Percentiles rank a stretch among this genome's conserved stretches.
These are phyloP conservation scores for Acorus calamus DNA, from an alignment of 106 monocot species.

Conservation along the genomic window DNA sequence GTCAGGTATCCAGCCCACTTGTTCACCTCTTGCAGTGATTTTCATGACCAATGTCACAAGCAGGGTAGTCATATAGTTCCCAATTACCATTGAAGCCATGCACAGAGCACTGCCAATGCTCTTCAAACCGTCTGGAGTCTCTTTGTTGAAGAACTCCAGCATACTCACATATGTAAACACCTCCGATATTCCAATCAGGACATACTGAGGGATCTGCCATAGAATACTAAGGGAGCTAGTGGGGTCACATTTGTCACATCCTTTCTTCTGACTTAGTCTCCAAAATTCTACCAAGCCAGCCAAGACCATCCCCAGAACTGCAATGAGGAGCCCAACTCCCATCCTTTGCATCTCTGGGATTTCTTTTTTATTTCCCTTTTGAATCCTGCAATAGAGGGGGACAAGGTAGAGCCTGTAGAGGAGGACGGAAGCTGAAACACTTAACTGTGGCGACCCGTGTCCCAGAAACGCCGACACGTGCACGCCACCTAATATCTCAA, in stretches of 20 bases:
- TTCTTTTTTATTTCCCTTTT: not conserved
- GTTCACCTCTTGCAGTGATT: no score
- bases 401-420: not conserved
- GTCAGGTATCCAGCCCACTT: no score
- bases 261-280: not conserved
- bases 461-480: no score
- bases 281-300: slow-evolving; percentile 1
- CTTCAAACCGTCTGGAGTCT: no score
- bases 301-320: not conserved
- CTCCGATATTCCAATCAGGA: no score
- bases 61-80: no score
- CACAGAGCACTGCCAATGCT: no score
- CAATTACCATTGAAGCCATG: no score
- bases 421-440: not conserved
- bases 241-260: not conserved
- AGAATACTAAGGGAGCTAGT: slow-evolving; percentile 2
- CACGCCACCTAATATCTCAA: not conserved
- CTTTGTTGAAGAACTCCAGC: no score
- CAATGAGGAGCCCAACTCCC: slow-evolving; percentile 4
- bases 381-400: not conserved
- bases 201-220: not conserved
- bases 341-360: not conserved
- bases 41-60: no score
- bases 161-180: no score
- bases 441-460: no score